phyloP scores from a whole-genome alignment of 441 rosid genomes.

The Pelargonium myrrhifolium region DNA sequence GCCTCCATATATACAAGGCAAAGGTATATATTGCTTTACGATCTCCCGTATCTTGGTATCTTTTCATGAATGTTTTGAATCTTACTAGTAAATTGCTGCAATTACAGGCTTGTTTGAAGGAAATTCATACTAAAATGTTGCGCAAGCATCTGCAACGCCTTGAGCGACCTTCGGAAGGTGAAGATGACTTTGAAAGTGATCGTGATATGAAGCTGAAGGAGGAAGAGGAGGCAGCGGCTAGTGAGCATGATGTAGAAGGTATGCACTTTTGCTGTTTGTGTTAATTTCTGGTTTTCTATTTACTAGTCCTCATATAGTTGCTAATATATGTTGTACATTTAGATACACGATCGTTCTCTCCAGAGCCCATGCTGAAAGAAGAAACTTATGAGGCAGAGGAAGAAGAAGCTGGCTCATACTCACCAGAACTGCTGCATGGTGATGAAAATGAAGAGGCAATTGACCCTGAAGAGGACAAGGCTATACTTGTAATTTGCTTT shows the following conservation, averaged over 20 bases:
- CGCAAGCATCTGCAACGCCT: constrained; percentile 67
- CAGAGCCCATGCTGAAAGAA: constrained; percentile 46
- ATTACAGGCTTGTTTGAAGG: constrained; percentile 79
- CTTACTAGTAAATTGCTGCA: constrained; percentile 23
- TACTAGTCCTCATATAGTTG: constrained; percentile 3
- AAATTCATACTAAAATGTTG: constrained; percentile 79
- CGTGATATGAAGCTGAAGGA: constrained; percentile 31
- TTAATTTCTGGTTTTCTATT: constrained; percentile 10
- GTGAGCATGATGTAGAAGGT: constrained; percentile 42
- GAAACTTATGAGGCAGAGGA: constrained; percentile 43
- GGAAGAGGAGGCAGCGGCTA: constrained; percentile 28
- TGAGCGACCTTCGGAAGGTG: constrained; percentile 52
- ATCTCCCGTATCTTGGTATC: constrained; percentile 9
- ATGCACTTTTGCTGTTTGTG: constrained; percentile 11
- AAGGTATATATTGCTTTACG: constrained; percentile 41
- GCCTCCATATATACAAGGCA: constrained; percentile 80
- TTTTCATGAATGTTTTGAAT: constrained; percentile 3
- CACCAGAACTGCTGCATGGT: constrained; percentile 79
- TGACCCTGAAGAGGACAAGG: constrained; percentile 91
- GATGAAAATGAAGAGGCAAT: constrained; percentile 78
- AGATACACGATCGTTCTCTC: constrained; percentile 58
- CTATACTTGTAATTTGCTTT: constrained; percentile 47
- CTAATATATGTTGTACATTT: constrained; percentile 18
- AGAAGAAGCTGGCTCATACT: constrained; percentile 77
- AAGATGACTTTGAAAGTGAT: constrained; percentile 38